Evolutionary conservation across 306 rosid species (phyloP).

Genomic region (Inga leiocalycina): DNA sequence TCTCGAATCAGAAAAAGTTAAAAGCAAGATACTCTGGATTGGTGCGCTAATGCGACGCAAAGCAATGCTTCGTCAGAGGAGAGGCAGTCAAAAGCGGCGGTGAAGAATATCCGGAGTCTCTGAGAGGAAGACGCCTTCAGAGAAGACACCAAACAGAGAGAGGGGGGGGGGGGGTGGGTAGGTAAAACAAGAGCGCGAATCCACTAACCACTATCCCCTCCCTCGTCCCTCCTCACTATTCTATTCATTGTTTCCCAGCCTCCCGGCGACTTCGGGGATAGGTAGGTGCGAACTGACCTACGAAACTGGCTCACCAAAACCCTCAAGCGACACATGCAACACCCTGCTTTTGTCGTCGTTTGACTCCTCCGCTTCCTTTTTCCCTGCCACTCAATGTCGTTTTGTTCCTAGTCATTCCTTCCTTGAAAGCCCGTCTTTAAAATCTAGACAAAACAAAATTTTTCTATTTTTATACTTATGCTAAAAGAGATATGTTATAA

Average conservation of each 20-base stretch:
- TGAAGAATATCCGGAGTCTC: constrained; percentile 1
- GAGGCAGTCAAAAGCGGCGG: constrained; percentile 25
- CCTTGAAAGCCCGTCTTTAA: neutral
- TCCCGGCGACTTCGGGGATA: neutral
- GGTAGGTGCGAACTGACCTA: constrained; percentile 17
- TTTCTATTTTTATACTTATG: too few species aligned
- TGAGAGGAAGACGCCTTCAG: neutral
- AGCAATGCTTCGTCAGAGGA: neutral
- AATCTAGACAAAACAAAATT: neutral
- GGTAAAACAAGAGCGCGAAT: constrained; percentile 24
- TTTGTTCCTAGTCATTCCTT: neutral
- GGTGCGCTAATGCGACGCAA: neutral
- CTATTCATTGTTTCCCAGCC: constrained; percentile 1
- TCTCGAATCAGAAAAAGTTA: neutral
- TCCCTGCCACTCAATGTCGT: neutral
- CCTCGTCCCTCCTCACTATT: neutral
- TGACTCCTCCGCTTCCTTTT: neutral
- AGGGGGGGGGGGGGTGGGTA: constrained; percentile 17
- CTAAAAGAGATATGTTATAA: too few species aligned
- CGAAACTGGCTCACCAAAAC: constrained; percentile 15
- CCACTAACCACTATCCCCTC: neutral
- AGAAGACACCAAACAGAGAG: constrained; percentile 3
- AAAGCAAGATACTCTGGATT: neutral
- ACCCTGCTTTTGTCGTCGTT: constrained; percentile 7
- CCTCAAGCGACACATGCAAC: neutral